Evolutionary conservation across 1,284 basidiomycete species (phyloP).

Genomic region (Tausonia pullulans): DNA sequence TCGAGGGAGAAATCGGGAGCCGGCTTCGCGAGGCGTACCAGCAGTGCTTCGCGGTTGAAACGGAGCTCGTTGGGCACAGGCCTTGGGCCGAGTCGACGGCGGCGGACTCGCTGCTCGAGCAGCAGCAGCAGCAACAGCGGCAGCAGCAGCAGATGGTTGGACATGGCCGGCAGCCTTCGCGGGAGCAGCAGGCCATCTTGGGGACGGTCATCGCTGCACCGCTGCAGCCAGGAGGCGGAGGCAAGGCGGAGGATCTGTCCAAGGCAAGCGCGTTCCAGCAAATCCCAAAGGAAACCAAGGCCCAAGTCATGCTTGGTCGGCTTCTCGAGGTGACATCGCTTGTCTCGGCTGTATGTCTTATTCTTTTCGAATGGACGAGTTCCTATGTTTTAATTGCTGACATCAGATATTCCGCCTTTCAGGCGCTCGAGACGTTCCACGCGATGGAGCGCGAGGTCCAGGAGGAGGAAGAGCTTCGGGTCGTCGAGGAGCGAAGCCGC

Average conservation of each 20-base stretch:
- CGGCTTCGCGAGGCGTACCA: conserved; percentile 4
- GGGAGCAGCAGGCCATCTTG: too few species aligned
- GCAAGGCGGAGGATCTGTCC: background rate
- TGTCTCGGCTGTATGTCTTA: background rate
- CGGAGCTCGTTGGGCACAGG: conserved; percentile 11
- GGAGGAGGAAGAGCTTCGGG: conserved; percentile 12
- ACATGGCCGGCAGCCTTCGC: too few species aligned
- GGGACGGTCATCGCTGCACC: background rate
- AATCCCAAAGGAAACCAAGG: conserved; percentile 4
- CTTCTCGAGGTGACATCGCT: conserved; percentile 8
- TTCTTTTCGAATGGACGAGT: background rate
- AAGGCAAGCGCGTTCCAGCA: background rate
- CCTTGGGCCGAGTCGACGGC: conserved; percentile 16
- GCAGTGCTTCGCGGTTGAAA: conserved; percentile 6
- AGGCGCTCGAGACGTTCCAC: conserved; percentile 8
- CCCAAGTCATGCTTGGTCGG: conserved; percentile 2
- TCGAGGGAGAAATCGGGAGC: background rate
- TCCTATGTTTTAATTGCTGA: background rate
- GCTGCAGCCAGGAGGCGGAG: background rate
- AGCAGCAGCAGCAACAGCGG: background rate
- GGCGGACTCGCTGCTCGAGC: conserved; percentile 9
- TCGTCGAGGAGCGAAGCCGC: conserved; percentile 10
- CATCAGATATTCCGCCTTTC: background rate
- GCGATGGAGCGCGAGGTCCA: conserved; percentile 9
- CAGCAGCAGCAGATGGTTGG: too few species aligned